Percentiles rank a stretch among this genome's conserved stretches.
Evolutionary conservation across 2,329 filamentous ascomycete species (phyloP).

Genomic region (Teratosphaeria pseudoeucalypti): DNA sequence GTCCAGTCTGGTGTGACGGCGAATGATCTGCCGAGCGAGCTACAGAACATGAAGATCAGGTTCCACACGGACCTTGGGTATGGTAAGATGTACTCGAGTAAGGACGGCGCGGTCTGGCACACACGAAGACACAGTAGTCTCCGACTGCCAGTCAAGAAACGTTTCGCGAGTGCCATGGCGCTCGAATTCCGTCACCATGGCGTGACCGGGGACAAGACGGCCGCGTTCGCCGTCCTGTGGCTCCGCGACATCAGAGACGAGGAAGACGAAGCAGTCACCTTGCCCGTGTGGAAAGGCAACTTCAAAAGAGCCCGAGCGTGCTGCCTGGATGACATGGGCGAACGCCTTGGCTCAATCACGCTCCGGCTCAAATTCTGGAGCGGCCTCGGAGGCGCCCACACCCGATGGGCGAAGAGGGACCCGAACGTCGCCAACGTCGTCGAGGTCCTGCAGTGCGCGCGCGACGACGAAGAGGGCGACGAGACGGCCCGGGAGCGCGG

Average conservation of each 20-base stretch:
- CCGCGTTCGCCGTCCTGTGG: constrained; percentile 57
- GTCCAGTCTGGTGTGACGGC: constrained; percentile 44
- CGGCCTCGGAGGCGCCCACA: constrained; percentile 51
- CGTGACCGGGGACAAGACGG: constrained; percentile 43
- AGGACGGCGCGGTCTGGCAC: constrained; percentile 40
- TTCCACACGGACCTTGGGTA: constrained; percentile 47
- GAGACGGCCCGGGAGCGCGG: constrained; percentile 21
- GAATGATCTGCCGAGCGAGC: constrained; percentile 38
- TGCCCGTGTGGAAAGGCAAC: constrained; percentile 59
- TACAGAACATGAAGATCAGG: constrained; percentile 44
- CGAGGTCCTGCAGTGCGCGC: constrained; percentile 52
- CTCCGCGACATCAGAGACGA: constrained; percentile 60
- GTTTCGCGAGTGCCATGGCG: constrained; percentile 48
- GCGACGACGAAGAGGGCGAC: constrained; percentile 42
- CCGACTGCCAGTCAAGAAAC: constrained; percentile 48
- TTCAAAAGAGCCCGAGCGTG: constrained; percentile 44
- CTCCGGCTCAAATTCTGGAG: constrained; percentile 50
- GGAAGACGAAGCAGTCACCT: constrained; percentile 46
- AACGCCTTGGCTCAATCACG: constrained; percentile 49
- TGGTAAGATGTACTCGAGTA: constrained; percentile 46
- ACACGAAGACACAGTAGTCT: constrained; percentile 37
- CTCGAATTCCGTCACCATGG: constrained; percentile 48
- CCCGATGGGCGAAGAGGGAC: constrained; percentile 44
- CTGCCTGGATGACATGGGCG: constrained; percentile 44
- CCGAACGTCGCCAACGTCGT: constrained; percentile 48